A percentile compares a stretch with the other conserved stretches of the same genome.
These are phyloP conservation scores for Mortierella sp. DNA, from an alignment of 371 early-diverging fungal genomes.

Conservation along the genomic window DNA sequence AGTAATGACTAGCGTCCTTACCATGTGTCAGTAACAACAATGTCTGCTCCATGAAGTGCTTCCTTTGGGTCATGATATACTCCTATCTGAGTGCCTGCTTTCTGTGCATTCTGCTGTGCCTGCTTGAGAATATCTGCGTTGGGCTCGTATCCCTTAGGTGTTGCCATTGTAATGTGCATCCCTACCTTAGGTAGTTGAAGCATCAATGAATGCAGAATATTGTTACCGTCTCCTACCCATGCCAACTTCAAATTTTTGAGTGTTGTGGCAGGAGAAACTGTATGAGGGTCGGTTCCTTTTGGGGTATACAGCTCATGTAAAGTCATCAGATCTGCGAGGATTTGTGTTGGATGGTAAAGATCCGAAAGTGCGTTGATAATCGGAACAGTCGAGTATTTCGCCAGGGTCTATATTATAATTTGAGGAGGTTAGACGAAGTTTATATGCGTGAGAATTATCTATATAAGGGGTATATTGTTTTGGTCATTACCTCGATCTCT, in stretches of 20 bases:
- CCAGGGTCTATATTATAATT: conserved; percentile 68
- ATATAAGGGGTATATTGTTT: not conserved
- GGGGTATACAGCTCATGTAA: conserved; percentile 82
- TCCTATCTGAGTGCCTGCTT: conserved; percentile 65
- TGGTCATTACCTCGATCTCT: conserved; percentile 81
- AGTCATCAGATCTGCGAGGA: conserved; percentile 94
- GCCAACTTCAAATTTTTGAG: conserved; percentile 83
- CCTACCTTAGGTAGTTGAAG: conserved; percentile 92
- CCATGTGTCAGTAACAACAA: conserved; percentile 98
- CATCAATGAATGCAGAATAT: conserved; percentile 91
- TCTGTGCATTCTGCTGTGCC: conserved; percentile 65
- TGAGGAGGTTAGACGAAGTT: not conserved
- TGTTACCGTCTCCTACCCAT: conserved; percentile 98
- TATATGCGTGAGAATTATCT: not conserved
- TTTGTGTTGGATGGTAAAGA: conserved; percentile 96
- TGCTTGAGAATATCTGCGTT: conserved; percentile 76
- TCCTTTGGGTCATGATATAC: conserved; percentile 78
- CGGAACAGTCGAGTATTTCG: conserved; percentile 89
- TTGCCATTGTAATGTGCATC: conserved; percentile 84
- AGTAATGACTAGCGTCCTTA: conserved; percentile 25
- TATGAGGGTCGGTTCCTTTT: conserved; percentile 46
- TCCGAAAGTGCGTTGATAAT: conserved; percentile 96
- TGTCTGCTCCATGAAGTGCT: conserved; percentile 86
- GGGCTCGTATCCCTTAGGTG: conserved; percentile 84
- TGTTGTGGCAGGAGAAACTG: conserved; percentile 64